These are phyloP conservation scores for Starmerella apis DNA, from an alignment of 805 yeast species.

Conservation along the genomic window DNA sequence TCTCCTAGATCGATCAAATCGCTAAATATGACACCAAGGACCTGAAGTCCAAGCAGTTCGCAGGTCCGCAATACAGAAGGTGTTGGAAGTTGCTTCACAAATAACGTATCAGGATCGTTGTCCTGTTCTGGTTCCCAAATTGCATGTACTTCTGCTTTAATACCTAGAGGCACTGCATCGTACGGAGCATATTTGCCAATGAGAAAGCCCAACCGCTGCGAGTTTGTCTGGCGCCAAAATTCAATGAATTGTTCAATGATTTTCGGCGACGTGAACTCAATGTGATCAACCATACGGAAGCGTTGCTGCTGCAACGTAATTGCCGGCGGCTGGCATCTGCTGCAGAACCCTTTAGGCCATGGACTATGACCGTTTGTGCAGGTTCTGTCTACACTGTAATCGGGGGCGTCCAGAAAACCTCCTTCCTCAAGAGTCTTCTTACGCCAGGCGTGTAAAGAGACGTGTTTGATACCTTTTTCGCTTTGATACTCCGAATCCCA, in stretches of 20 bases:
- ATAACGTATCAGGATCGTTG: constrained; percentile 76
- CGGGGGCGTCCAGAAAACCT: constrained; percentile 49
- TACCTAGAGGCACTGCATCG: constrained; percentile 75
- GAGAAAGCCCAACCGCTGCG: constrained; percentile 76
- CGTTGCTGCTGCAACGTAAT: constrained; percentile 82
- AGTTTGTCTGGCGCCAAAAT: constrained; percentile 80
- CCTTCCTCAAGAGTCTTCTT: constrained; percentile 62
- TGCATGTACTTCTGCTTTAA: constrained; percentile 87
- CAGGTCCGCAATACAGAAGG: constrained; percentile 40
- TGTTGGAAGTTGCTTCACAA: constrained; percentile 39
- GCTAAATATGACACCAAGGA: constrained; percentile 78
- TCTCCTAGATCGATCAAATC: constrained; percentile 81
- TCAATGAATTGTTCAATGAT: constrained; percentile 78
- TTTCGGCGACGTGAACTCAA: constrained; percentile 68
- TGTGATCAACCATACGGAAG: constrained; percentile 95
- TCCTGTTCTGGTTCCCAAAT: constrained; percentile 88
- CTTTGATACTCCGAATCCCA: constrained; percentile 74
- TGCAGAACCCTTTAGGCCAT: constrained; percentile 91
- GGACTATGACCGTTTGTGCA: constrained; percentile 81
- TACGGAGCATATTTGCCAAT: constrained; percentile 73
- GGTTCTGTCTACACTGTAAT: constrained; percentile 46
- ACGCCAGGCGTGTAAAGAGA: constrained; percentile 74
- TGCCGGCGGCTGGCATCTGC: constrained; percentile 93
- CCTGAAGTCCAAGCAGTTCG: constrained; percentile 48
- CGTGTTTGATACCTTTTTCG: constrained; percentile 71